A percentile compares a stretch with the other conserved stretches of the same genome.
Conservation (phyloP, 805 yeast genomes). For the Ogataea siamensis region DNA sequence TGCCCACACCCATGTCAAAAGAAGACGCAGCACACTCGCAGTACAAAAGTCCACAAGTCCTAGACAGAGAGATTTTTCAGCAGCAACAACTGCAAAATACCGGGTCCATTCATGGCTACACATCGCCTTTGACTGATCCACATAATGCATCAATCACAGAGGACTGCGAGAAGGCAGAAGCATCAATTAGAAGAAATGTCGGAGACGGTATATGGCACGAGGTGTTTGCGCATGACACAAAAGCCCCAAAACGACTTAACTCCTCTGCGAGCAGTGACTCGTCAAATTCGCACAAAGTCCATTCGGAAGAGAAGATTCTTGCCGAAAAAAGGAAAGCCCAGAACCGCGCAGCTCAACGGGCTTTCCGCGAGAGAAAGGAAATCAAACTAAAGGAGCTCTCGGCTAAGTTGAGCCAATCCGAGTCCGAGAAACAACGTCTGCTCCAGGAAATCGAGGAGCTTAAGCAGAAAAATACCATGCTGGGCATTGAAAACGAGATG, state of each 20-base stretch:
- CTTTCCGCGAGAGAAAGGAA: constrained; percentile 81
- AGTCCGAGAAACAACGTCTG: constrained; percentile 41
- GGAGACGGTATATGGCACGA: constrained; percentile 3
- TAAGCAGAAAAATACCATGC: constrained; percentile 51
- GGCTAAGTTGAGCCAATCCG: constrained; percentile 54
- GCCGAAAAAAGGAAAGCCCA: constrained; percentile 67
- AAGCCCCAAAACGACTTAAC: constrained; percentile 1
- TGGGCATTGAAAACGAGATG: constrained; percentile 61
- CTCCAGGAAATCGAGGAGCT: constrained; percentile 41
- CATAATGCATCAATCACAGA: neutral
- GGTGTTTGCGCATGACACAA: constrained; percentile 2
- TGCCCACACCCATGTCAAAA: neutral
- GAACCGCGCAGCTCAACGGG: constrained; percentile 84
- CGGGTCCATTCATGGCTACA: constrained; percentile 1
- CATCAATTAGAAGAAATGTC: constrained; percentile 1
- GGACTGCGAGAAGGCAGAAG: constrained; percentile 8
- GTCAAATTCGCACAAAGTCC: constrained; percentile 5
- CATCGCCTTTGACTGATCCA: constrained; percentile 11
- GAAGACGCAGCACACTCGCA: neutral
- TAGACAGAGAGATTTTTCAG: constrained; percentile 15
- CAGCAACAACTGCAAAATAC: constrained; percentile 17
- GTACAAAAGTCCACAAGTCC: constrained; percentile 3
- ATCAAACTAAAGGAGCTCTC: constrained; percentile 67
- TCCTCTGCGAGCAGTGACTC: constrained; percentile 2
- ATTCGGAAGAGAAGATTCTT: constrained; percentile 37